These are phyloP conservation scores for Apiospora pterosperma DNA, from an alignment of 2,329 filamentous ascomycete species.

Conservation along the genomic window DNA sequence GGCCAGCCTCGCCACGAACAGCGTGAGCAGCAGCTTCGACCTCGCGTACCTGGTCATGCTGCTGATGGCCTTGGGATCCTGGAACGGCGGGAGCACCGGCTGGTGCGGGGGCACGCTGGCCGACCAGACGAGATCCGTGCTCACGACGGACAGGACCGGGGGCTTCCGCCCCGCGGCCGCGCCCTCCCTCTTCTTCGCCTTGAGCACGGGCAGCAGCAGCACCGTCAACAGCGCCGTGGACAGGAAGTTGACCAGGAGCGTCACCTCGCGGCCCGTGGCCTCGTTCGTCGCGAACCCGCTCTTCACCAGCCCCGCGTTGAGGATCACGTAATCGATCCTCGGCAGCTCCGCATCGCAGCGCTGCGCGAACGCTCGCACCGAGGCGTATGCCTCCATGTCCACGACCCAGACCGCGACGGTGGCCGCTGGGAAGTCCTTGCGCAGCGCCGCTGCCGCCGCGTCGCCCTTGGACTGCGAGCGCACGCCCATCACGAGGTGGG, in stretches of 20 bases:
- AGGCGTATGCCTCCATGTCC: conserved; percentile 34
- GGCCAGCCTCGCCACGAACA: conserved; percentile 5
- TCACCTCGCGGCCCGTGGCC: conserved; percentile 12
- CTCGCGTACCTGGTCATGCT: neutral
- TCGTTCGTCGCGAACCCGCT: neutral
- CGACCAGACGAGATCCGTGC: conserved; percentile 9
- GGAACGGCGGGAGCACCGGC: neutral
- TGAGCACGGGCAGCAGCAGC: conserved; percentile 14
- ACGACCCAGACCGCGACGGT: conserved; percentile 35
- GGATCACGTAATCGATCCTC: conserved; percentile 17
- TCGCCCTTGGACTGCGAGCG: conserved; percentile 30
- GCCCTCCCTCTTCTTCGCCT: conserved; percentile 3
- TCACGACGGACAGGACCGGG: conserved; percentile 12
- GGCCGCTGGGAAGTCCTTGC: conserved; percentile 18
- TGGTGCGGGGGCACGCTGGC: neutral
- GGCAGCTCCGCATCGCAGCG: conserved; percentile 22
- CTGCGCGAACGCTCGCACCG: conserved; percentile 28
- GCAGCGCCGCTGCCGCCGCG: conserved; percentile 25
- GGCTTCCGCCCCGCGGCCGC: neutral
- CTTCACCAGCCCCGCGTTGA: conserved; percentile 22
- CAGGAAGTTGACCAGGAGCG: conserved; percentile 19
- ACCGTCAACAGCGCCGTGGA: conserved; percentile 14
- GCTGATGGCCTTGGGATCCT: neutral
- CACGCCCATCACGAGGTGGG: conserved; percentile 33
- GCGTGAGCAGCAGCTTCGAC: neutral